Evolutionary conservation across 2,329 filamentous ascomycete species (phyloP), one percentile per base, ranked within the genome.

Genomic region (Trichothecium roseum): DNA sequence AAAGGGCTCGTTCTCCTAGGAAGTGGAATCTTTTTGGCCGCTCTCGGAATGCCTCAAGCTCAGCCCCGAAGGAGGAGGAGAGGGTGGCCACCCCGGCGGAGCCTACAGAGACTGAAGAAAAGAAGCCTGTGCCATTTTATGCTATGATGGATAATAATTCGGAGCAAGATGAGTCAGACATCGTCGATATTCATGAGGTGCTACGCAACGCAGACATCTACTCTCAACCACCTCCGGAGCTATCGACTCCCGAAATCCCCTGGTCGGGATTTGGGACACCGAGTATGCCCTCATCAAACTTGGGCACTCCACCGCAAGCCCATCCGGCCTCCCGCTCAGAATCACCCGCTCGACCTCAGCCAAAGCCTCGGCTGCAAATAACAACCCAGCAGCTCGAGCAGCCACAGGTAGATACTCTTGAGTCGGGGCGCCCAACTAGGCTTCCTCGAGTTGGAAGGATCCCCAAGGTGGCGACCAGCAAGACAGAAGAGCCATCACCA

Each of bases 371-470:
- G 29, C 12, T 28, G 22, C 3, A n/a, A 24, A 24, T 24, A 24
- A 10, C 20, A 6, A 24, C 20, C 6, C 20, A 24, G 20, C 20
- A 24, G 10, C 20, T 24, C 14, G n/a, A 22, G 13, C 28, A 18
- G 8, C 35, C 35, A 9, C n/a, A 16, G 9, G 20, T 24, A 14
- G 31, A 14, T 8, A 32, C 37, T 10, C 22, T 39, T 12, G 26
- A 29, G 13, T 39, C 37, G 5, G 37, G 34, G 14, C 37, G 37
- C 18, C 55, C 52, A 6, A 84, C 76, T 50, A 72, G 87, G 37
- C 63, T 94, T 14, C 76, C 79, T 18, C 85, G 89, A 45, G 78
- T 94, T 32, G 88, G 87, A 8, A 76, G 88, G 13, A 94, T 94
- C 35, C 88, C 88, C 8, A 78, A 78, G 47, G 85, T 94, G 4